Evolutionary conservation across 2,329 filamentous ascomycete species (phyloP), one percentile per base, ranked within the genome.

Genomic region (Cercospora zeina): DNA sequence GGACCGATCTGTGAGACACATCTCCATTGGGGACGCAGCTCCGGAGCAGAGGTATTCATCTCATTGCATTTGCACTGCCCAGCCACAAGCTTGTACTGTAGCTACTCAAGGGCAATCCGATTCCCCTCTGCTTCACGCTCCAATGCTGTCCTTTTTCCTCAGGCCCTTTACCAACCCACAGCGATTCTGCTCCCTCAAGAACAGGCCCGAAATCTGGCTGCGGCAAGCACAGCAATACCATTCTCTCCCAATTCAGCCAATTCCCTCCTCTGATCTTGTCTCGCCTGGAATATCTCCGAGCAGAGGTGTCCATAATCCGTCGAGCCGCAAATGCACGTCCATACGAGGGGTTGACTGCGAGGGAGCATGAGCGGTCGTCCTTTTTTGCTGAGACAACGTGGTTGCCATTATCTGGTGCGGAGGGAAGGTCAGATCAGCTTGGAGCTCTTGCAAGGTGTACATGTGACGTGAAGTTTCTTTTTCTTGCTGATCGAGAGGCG

Each of bases 251-350:
- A 42, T 4, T 53, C 47, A 21, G 21, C 16, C 45, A 58, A 39
- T 50, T 58, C 55, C 6, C 45, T 50, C 56, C 33, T 39, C 21
- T 59, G 56, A 13, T 47, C 56, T 31, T 51, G 45, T 9, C 56
- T 14, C 8, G 56, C 56, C 27, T 19, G 33, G 4, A 59, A 11
- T 24, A 59, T 59, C 14, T 51, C 47, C 2, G 47, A 37, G 45
- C 56, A 59, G 13, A 59, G 16, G 47, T 59, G 56, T 21, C 33
- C 45, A 21, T 53, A 53, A 11, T 14, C 21, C 14, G 8, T 27
- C 24, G 56, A 59, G 5, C 56, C 56, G 34, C 56, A 59, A 8
- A 59, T 21, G 47, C 56, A 59, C 7, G 47, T 45, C 56, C 56
- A 59, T 4, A 53, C 30, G 19, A 24, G 5, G 8, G 39, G 42